phyloP scores from a whole-genome alignment of 768 basidiomycete species.

The Termitomyces eurrhizus region DNA sequence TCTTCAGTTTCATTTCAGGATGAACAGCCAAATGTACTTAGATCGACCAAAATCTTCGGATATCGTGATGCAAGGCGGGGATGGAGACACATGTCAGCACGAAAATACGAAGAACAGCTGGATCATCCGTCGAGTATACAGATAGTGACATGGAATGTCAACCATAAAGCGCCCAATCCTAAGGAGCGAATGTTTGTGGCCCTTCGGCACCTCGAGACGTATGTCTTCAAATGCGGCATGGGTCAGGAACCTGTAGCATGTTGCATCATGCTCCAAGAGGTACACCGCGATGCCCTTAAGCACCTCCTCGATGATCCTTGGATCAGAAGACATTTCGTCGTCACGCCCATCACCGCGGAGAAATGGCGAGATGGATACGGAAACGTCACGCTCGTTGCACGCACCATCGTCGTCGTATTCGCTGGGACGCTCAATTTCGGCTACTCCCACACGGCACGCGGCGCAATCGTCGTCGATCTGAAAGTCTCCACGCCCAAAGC shows the following conservation, averaged over 20 bases:
- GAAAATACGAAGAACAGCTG: constrained; percentile 23
- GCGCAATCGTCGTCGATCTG: constrained; percentile 56
- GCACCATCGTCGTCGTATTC: constrained; percentile 45
- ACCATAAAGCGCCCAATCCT: constrained; percentile 35
- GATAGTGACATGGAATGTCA: constrained; percentile 73
- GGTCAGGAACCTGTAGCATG: constrained; percentile 52
- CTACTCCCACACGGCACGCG: constrained; percentile 45
- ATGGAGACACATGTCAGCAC: constrained; percentile 45
- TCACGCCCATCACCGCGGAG: constrained; percentile 49
- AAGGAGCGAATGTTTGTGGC: constrained; percentile 43
- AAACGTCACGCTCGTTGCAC: constrained; percentile 67
- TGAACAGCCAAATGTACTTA: constrained; percentile 24
- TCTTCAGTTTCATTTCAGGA: constrained; percentile 13
- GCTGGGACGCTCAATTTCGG: constrained; percentile 52
- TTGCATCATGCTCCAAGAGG: constrained; percentile 69
- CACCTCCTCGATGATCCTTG: constrained; percentile 54
- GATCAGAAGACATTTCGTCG: constrained; percentile 56
- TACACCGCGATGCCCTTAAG: constrained; percentile 40
- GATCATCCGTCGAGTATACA: constrained; percentile 34
- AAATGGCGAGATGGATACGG: constrained; percentile 66
- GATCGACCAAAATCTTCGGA: constrained; percentile 32
- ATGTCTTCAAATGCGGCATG: constrained; percentile 44
- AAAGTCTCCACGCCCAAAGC: constrained; percentile 36
- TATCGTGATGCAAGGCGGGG: constrained; percentile 33
- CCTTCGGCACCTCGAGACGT: constrained; percentile 51